Percentiles rank a stretch among this genome's conserved stretches.
Conservation (phyloP, 2,329 filamentous ascomycete species). For the Hortaea werneckii region DNA sequence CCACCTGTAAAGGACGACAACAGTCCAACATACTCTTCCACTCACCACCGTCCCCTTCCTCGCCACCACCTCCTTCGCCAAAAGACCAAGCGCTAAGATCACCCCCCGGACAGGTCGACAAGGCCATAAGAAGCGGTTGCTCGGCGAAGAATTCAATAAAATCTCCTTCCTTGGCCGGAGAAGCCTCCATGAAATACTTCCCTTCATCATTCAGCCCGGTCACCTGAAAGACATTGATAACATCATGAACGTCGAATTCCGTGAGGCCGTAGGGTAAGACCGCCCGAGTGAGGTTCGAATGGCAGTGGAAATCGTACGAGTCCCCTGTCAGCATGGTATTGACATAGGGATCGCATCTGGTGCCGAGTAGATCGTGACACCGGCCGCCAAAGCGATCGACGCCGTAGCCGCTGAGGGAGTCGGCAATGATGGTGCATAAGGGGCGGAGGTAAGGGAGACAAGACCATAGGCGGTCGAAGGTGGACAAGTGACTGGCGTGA, state of each 20-base stretch:
- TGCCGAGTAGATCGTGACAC: constrained; percentile 72
- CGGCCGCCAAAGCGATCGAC: constrained; percentile 46
- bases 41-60: constrained; percentile 44
- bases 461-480: constrained; percentile 67
- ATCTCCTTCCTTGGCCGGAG: constrained; percentile 45
- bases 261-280: constrained; percentile 57
- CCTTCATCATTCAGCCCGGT: constrained; percentile 64
- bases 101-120: constrained; percentile 66
- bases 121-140: constrained; percentile 58
- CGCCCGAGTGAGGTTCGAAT: constrained; percentile 68
- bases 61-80: constrained; percentile 45
- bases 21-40: constrained; percentile 59
- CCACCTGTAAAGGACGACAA: constrained; percentile 63
- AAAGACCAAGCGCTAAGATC: constrained; percentile 78
- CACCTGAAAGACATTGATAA: constrained; percentile 78
- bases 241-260: constrained; percentile 72
- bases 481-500: constrained; percentile 63
- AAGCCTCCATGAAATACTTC: constrained; percentile 65
- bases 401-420: constrained; percentile 45
- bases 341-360: constrained; percentile 81
- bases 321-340: constrained; percentile 61
- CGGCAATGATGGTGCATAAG: constrained; percentile 56
- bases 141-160: constrained; percentile 73
- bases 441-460: constrained; percentile 68
- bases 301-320: constrained; percentile 72